These are phyloP conservation scores for Cercis canadensis DNA, from an alignment of 306 rosid genomes.

Conservation along the genomic window DNA sequence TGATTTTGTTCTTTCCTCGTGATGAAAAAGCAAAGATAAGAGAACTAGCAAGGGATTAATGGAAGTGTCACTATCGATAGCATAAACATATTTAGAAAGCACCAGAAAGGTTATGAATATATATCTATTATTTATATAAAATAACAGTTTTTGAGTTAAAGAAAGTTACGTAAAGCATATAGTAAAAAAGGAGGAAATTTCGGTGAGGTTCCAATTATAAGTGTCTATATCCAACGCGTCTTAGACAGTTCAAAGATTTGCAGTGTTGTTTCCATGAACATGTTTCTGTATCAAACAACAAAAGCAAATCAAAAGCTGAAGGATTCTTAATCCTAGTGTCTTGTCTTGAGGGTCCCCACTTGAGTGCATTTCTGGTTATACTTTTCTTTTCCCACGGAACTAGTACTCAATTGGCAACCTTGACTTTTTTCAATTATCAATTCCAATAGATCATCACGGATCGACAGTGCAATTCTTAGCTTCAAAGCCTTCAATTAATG, in stretches of 20 bases:
- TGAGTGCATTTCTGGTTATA: neutral
- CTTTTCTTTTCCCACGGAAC: conserved; percentile 14
- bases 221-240: neutral
- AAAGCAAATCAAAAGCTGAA: neutral
- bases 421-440: conserved; percentile 25
- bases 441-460: conserved; percentile 46
- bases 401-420: conserved; percentile 16
- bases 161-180: conserved; percentile 33
- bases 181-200: neutral
- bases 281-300: neutral
- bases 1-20: too few relatives aligned
- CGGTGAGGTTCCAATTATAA: neutral
- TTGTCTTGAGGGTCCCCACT: conserved; percentile 40
- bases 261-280: conserved; percentile 17
- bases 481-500: too few relatives aligned
- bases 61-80: too few relatives aligned
- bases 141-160: neutral
- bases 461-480: conserved; percentile 16
- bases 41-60: too few relatives aligned
- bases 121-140: neutral
- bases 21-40: too few relatives aligned
- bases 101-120: too few relatives aligned
- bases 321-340: conserved; percentile 18
- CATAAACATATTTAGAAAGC: too few relatives aligned
- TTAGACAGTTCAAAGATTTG: conserved; percentile 10